Conservation (phyloP, 768 basidiomycete genomes). For the Lyophyllum atratum region DNA sequence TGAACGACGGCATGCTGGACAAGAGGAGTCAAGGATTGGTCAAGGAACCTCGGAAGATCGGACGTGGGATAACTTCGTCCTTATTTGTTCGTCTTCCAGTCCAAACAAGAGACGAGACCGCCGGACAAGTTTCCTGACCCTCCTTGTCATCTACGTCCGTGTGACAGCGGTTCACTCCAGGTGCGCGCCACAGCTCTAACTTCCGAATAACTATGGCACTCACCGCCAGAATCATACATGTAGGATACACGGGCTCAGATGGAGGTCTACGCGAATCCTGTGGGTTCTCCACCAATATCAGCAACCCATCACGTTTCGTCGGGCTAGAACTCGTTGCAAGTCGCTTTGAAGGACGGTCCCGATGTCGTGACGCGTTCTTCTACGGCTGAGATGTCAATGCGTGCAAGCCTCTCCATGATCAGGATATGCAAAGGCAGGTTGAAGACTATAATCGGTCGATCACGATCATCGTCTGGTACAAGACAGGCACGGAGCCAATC, state of each 20-base stretch:
- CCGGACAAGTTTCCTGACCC: conserved; percentile 8
- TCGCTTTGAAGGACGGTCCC: conserved; percentile 8
- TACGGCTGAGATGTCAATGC: conserved; percentile 7
- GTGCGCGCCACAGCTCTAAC: conserved; percentile 7
- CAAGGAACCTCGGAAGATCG: no score
- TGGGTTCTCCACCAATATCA: conserved; percentile 3
- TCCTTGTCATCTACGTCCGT: conserved; percentile 12
- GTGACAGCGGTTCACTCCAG: conserved; percentile 14
- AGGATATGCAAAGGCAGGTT: conserved; percentile 43
- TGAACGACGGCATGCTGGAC: no score
- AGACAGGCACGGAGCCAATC: conserved; percentile 59
- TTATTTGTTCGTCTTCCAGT: neutral
- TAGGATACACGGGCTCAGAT: neutral
- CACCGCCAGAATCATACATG: neutral
- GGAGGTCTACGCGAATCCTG: conserved; percentile 9
- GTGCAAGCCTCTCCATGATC: conserved; percentile 5
- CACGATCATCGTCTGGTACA: conserved; percentile 72
- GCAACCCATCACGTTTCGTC: conserved; percentile 6
- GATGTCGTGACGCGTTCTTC: conserved; percentile 9
- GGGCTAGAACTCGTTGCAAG: conserved; percentile 15
- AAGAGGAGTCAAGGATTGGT: no score
- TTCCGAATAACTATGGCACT: neutral
- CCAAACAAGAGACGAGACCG: conserved; percentile 10
- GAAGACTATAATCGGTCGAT: conserved; percentile 54
- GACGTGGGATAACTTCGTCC: no score